Evolutionary conservation across 2,329 filamentous ascomycete genomes (phyloP).

Genomic region (Xylaria sp.): DNA sequence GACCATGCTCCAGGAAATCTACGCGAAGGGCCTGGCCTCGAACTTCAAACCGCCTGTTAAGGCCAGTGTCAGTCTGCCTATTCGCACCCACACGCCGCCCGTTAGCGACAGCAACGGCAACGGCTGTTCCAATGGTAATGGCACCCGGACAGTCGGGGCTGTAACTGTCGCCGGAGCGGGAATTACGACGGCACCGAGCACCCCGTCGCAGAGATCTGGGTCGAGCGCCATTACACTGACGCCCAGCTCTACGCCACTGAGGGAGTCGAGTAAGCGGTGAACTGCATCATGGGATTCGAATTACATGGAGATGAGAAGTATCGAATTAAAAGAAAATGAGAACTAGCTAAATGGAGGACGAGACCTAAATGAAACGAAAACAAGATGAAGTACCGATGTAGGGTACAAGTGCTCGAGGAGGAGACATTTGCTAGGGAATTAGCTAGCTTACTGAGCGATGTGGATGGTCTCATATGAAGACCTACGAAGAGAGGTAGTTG

Average conservation of each 20-base stretch:
- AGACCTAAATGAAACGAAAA: background rate
- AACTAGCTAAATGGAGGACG: no score
- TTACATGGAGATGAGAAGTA: no score
- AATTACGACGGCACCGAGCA: slow-evolving; percentile 16
- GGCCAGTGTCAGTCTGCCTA: slow-evolving; percentile 13
- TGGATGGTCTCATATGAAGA: no score
- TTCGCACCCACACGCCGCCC: slow-evolving; percentile 29
- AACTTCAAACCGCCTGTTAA: slow-evolving; percentile 51
- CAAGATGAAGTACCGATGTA: background rate
- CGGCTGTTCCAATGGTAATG: no score
- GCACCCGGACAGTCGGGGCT: background rate
- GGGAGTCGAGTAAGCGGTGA: slow-evolving; percentile 10
- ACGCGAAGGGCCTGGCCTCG: slow-evolving; percentile 56
- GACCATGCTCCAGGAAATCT: slow-evolving; percentile 81
- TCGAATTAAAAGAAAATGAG: no score
- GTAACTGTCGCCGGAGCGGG: slow-evolving; percentile 2
- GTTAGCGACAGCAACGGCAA: slow-evolving; percentile 11
- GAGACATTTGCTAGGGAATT: no score
- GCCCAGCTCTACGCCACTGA: slow-evolving; percentile 20
- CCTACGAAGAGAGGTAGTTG: no score
- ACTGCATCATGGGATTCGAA: background rate
- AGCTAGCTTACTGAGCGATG: no score
- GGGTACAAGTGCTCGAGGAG: no score
- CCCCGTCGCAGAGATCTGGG: slow-evolving; percentile 19
- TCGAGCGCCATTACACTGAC: slow-evolving; percentile 13